These are phyloP conservation scores for Phytophthora crassamura DNA, from an alignment of 352 stramenopile species.

Conservation along the genomic window DNA sequence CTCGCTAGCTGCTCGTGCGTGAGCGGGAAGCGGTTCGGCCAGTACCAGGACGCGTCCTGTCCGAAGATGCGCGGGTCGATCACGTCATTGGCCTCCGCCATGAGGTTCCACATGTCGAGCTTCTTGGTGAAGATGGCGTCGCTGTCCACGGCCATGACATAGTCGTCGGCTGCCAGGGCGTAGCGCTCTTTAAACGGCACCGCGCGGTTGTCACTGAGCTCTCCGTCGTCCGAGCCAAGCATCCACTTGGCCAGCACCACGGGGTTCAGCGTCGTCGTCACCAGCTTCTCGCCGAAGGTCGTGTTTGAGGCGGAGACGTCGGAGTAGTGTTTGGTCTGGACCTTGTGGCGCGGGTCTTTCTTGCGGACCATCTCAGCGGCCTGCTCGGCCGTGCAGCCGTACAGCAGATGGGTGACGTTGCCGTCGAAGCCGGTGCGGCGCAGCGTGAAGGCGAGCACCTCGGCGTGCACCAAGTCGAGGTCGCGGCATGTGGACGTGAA, in stretches of 20 bases:
- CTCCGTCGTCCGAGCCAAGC: slow-evolving; percentile 32
- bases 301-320: slow-evolving; percentile 37
- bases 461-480: slow-evolving; percentile 66
- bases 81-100: slow-evolving; percentile 67
- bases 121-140: slow-evolving; percentile 87
- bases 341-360: slow-evolving; percentile 59
- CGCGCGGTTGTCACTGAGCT: slow-evolving; percentile 16
- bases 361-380: slow-evolving; percentile 45
- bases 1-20: slow-evolving; percentile 38
- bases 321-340: slow-evolving; percentile 56
- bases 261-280: slow-evolving; percentile 72
- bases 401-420: slow-evolving; percentile 76
- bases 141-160: slow-evolving; percentile 81
- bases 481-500: slow-evolving; percentile 81
- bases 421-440: slow-evolving; percentile 57
- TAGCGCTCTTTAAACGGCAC: slow-evolving; percentile 44
- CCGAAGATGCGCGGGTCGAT: slow-evolving; percentile 68
- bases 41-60: slow-evolving; percentile 86
- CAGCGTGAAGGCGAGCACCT: slow-evolving; percentile 78
- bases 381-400: slow-evolving; percentile 61
- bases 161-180: slow-evolving; percentile 56
- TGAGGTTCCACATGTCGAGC: slow-evolving; percentile 75
- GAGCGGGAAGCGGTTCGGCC: slow-evolving; percentile 58
- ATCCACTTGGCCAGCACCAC: slow-evolving; percentile 68
- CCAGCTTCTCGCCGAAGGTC: slow-evolving; percentile 62